Percentiles rank a stretch among this genome's conserved stretches.
phyloP scores from a whole-genome alignment of 2,329 filamentous ascomycete species.

The Ploettnerulaceae sp. region DNA sequence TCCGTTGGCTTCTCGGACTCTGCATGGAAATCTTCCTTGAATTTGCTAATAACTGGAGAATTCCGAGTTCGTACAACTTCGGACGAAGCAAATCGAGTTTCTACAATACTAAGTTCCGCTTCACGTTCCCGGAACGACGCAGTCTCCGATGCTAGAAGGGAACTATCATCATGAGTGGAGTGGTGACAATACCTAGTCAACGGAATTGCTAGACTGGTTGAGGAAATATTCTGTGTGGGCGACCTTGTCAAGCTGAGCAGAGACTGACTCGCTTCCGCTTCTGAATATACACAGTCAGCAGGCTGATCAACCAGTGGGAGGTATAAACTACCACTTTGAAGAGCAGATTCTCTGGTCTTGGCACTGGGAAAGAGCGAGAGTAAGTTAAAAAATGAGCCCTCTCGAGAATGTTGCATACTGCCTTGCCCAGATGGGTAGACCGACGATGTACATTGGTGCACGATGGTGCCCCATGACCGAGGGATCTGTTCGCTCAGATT shows the following conservation, averaged over 20 bases:
- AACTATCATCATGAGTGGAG: slow-evolving; percentile 24
- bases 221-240: slow-evolving; percentile 16
- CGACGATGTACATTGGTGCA: slow-evolving; percentile 23
- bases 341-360: neutral
- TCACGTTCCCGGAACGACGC: slow-evolving; percentile 29
- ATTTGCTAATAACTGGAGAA: slow-evolving; percentile 30
- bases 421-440: slow-evolving; percentile 22
- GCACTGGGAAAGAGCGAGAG: slow-evolving; percentile 12
- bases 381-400: slow-evolving; percentile 24
- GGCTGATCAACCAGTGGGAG: neutral
- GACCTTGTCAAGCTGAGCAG: slow-evolving; percentile 2
- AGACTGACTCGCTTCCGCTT: neutral
- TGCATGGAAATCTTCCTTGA: slow-evolving; percentile 30
- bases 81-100: slow-evolving; percentile 25
- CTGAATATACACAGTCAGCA: neutral
- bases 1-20: slow-evolving; percentile 4
- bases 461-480: slow-evolving; percentile 21
- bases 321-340: neutral
- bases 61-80: slow-evolving; percentile 18
- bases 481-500: slow-evolving; percentile 24
- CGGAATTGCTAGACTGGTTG: slow-evolving; percentile 15
- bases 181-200: slow-evolving; percentile 13
- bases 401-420: slow-evolving; percentile 23
- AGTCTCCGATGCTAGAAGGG: slow-evolving; percentile 28
- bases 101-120: slow-evolving; percentile 24